A percentile compares a stretch with the other conserved stretches of the same genome.
phyloP scores from a whole-genome alignment of 331 rosid genomes.

The Spiraea crenata region DNA sequence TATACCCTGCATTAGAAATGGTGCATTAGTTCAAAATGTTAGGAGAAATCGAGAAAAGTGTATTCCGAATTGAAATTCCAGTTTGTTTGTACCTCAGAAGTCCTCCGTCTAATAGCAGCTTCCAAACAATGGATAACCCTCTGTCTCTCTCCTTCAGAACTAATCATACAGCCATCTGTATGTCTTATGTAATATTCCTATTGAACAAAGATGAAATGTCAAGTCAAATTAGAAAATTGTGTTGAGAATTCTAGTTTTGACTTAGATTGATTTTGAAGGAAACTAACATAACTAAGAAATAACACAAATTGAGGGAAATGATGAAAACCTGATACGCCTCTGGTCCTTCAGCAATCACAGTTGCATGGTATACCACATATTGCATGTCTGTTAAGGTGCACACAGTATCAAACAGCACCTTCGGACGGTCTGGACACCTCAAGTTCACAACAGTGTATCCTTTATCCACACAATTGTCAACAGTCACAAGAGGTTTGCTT shows the following conservation, averaged over 20 bases:
- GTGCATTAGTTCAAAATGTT: conserved; percentile 14
- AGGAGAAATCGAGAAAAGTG: conserved; percentile 10
- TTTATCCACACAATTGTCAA: conserved; percentile 73
- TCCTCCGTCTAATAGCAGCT: conserved; percentile 85
- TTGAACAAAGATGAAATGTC: not conserved
- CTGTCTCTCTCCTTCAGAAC: conserved; percentile 90
- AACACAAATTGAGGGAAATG: conserved; percentile 10
- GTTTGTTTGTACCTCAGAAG: conserved; percentile 59
- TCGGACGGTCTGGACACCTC: conserved; percentile 89
- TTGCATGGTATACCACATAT: conserved; percentile 91
- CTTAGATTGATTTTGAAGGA: not conserved
- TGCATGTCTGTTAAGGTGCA: conserved; percentile 98
- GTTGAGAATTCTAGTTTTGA: too few relatives aligned
- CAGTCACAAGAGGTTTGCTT: conserved; percentile 61
- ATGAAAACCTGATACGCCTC: conserved; percentile 82
- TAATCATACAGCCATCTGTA: conserved; percentile 83
- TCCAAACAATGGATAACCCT: conserved; percentile 94
- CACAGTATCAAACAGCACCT: conserved; percentile 75
- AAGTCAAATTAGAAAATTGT: not conserved
- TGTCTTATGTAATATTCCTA: conserved; percentile 94
- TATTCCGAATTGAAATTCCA: conserved; percentile 5
- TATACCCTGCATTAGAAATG: conserved; percentile 61
- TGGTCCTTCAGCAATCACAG: conserved; percentile 85
- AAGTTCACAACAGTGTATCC: conserved; percentile 90
- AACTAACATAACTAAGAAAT: not conserved